Base-by-base conservation (phyloP, 768 basidiomycete genomes). In the Trametes maxima region DNA sequence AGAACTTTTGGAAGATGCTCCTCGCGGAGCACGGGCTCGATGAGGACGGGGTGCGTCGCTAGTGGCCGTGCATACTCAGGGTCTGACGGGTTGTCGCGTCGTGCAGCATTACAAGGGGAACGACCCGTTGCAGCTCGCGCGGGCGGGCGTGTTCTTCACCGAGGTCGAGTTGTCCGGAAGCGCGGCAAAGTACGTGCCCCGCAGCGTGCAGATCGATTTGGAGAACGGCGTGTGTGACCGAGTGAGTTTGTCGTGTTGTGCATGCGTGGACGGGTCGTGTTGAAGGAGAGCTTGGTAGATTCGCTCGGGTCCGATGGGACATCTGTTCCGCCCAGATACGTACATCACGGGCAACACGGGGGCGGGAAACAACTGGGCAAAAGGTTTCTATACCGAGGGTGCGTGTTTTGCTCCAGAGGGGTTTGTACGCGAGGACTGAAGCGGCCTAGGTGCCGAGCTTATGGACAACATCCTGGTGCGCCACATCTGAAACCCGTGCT, bases 361-460 rank as follows among this genome's bases (percentile, higher is more conserved):
- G 51, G 87, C 94, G 0, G 95, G 94, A 17, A 97, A 98, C 69
- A 96, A 95, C 65, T 97, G 93, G 91, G 94, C 94, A 16, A 96
- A 97, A 77, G 93, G 92, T 82, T 92, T 85, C 74, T 96, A 95
- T 70, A 96, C 94, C 2, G 95, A 95, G 78, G 92, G 94, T 85
- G 76, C 60, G 56, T 64, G 21, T 22, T 57, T 24, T 40, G 12
- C 44, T 64, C 25, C 2, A 22, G 24, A 42, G 28, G 28, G 28
- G 28, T 33, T 8, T 8, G 28, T 33, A 8, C 4, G 28, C 8
- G 28, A 33, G 4, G 28, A 57, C 50, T 47, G 16, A 46, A 10
- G 7, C 36, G 35, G 37, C 47, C 14, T 54, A 91, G 92, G 95
- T 62, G 95, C 95, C 37, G 95, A 98, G 72, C 83, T 98, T 3